Evolutionary conservation across 163 green algal genomes (phyloP).

Genomic region (Scenedesmus sp.): DNA sequence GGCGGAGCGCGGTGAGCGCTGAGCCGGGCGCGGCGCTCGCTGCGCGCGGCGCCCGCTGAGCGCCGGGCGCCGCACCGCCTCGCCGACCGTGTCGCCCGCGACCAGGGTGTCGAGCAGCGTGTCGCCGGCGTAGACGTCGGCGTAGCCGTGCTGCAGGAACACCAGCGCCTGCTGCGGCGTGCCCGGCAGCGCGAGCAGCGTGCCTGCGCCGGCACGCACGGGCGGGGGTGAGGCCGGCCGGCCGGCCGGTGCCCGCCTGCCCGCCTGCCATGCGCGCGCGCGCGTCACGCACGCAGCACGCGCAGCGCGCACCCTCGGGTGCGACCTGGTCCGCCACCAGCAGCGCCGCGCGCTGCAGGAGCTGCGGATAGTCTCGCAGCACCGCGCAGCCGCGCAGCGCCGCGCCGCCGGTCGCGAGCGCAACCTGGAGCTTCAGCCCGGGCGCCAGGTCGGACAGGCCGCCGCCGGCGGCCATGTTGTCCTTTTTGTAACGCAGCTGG

Average conservation of each 20-base stretch:
- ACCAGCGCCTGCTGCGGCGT: conserved; percentile 17
- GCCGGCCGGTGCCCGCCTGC: too few relatives aligned
- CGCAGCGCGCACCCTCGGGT: not conserved
- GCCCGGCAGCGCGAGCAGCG: conserved; percentile 26
- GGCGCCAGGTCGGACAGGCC: not conserved
- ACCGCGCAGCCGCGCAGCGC: conserved; percentile 22
- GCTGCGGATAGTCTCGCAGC: conserved; percentile 11
- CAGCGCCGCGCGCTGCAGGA: conserved; percentile 24
- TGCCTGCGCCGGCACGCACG: not conserved
- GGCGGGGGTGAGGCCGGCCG: too few relatives aligned
- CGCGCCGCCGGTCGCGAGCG: not conserved
- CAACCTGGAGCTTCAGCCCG: conserved; percentile 23
- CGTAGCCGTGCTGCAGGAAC: conserved; percentile 11
- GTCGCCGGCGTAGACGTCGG: conserved; percentile 39
- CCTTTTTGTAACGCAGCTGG: not conserved
- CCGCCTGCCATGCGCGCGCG: too few relatives aligned
- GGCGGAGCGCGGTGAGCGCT: not conserved
- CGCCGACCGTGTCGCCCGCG: conserved; percentile 28
- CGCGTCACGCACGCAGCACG: too few relatives aligned
- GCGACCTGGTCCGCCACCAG: conserved; percentile 2
- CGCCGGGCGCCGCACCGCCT: not conserved
- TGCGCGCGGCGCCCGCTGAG: too few relatives aligned
- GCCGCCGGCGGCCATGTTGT: conserved; percentile 7
- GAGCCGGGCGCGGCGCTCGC: too few relatives aligned
- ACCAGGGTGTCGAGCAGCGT: conserved; percentile 22